Evolutionary conservation across 2,329 filamentous ascomycete species (phyloP), one percentile per base, ranked within the genome.

Genomic region (Trichothecium sympodiale): DNA sequence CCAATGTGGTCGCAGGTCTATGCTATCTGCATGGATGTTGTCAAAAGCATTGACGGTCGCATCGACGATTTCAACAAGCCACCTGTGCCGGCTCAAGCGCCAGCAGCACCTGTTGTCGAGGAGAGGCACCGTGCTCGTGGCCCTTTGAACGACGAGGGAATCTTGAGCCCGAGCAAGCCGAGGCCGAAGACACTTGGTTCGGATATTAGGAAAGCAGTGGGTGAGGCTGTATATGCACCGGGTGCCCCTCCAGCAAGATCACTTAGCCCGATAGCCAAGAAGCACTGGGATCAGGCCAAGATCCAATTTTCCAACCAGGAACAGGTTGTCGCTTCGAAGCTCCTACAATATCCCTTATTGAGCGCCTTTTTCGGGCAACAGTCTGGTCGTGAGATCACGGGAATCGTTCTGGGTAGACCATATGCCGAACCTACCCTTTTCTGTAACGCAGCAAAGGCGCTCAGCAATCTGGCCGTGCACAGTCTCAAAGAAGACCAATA

Each of bases 1-100:
- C 72, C 84, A 1, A 80, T 83, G 45, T 94, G 86, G 84, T 76
- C 77, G 8, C 86, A 94, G 48, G 70, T 94, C 33, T 77, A 79
- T 41, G 62, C 65, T 14, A 62, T 79, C 6, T 88, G 84, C 48
- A 67, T 89, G 14, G 71, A 74, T 10, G 69, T 82, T 14, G 67
- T 95, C 34, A 74, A 75, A 44, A 66, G 65, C 9, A 72, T 95
- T 34, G 74, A 77, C 38, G 59, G 59, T 7, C 77, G 84, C 31
- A 77, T 94, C 33, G 71, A 80, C 34, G 63, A 69, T 12, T 75
- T 70, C 43, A 68, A 69, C 38, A 71, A 69, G 39, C 61, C 65
- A 8, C 52, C 50, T 3, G 20, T 10, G 6, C 46, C 53, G 0
- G 41, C 56, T 5, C 48, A 57, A 3, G 43, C 57, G 9, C 29